Evolutionary conservation across 129 eudicot species (phyloP).

Genomic region (Helichrysum umbraculigerum): DNA sequence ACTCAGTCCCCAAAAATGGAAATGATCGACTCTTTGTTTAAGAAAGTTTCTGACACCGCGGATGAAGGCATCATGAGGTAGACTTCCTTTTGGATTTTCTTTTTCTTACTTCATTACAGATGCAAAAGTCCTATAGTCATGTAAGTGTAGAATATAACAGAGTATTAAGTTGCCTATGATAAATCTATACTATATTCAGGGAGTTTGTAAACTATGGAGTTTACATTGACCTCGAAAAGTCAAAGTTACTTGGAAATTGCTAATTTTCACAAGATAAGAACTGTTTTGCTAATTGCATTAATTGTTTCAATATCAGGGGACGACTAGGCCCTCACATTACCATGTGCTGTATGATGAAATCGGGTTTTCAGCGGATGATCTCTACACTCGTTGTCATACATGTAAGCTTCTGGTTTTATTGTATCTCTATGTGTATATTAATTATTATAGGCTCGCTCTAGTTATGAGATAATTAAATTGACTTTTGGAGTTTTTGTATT

Average conservation of each 20-base stretch:
- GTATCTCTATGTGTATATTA: neutral
- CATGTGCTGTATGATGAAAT: too few relatives aligned
- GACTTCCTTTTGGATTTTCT: too few relatives aligned
- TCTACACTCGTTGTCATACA: conserved; percentile 72
- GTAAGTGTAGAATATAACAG: neutral
- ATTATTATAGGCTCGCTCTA: neutral
- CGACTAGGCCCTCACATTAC: conserved; percentile 84
- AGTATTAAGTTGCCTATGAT: neutral
- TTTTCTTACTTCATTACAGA: conserved; percentile 32
- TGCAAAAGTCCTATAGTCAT: neutral
- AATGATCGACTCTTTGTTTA: too few relatives aligned
- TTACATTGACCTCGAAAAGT: neutral
- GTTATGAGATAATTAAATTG: neutral
- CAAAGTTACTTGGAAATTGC: neutral
- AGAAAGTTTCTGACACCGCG: too few relatives aligned
- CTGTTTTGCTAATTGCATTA: neutral
- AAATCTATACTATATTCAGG: conserved; percentile 38
- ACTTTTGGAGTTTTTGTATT: neutral
- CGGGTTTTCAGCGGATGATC: conserved; percentile 75
- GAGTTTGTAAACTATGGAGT: conserved; percentile 15
- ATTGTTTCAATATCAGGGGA: conserved; percentile 51
- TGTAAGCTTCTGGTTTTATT: conserved; percentile 46
- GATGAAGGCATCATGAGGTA: too few relatives aligned
- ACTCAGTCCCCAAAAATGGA: too few relatives aligned
- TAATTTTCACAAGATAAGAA: neutral